Evolutionary conservation across 78 protist genomes (phyloP).

Genomic region (Monosiga brevicollis): DNA sequence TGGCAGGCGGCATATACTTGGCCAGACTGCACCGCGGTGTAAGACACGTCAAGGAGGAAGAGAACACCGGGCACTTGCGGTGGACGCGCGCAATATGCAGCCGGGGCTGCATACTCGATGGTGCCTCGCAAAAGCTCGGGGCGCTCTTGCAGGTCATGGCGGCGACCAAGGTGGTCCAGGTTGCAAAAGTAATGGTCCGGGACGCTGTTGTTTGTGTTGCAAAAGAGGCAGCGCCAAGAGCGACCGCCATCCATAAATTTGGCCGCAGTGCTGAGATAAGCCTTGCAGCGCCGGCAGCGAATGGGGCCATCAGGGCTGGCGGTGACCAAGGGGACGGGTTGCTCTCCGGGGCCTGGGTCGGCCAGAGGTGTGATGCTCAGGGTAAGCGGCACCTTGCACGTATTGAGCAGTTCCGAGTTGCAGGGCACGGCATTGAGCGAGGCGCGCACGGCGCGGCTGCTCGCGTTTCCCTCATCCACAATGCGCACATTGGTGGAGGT

Average conservation of each 20-base stretch:
- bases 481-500: neutral
- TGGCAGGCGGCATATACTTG: neutral
- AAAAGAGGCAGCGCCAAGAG: constrained; percentile 42
- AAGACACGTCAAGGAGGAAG: constrained; percentile 54
- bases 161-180: constrained; percentile 44
- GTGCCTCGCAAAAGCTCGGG: constrained; percentile 53
- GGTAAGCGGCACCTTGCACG: neutral
- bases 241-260: constrained; percentile 54
- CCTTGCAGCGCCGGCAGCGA: constrained; percentile 62
- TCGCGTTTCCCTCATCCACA: constrained; percentile 16
- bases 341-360: neutral
- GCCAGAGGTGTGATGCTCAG: neutral
- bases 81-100: constrained; percentile 21
- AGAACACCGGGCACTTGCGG: constrained; percentile 34
- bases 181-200: constrained; percentile 43
- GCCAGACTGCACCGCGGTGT: constrained; percentile 23
- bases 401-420: constrained; percentile 13
- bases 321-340: neutral
- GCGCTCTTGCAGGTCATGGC: constrained; percentile 42
- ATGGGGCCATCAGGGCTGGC: constrained; percentile 19
- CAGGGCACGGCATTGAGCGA: constrained; percentile 14
- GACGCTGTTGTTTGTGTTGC: neutral
- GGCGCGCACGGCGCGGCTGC: constrained; percentile 19
- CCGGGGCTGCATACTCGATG: constrained; percentile 53
- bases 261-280: constrained; percentile 58